Base-by-base conservation (phyloP, 2,329 filamentous ascomycete genomes). In the Cordyceps javanica region DNA sequence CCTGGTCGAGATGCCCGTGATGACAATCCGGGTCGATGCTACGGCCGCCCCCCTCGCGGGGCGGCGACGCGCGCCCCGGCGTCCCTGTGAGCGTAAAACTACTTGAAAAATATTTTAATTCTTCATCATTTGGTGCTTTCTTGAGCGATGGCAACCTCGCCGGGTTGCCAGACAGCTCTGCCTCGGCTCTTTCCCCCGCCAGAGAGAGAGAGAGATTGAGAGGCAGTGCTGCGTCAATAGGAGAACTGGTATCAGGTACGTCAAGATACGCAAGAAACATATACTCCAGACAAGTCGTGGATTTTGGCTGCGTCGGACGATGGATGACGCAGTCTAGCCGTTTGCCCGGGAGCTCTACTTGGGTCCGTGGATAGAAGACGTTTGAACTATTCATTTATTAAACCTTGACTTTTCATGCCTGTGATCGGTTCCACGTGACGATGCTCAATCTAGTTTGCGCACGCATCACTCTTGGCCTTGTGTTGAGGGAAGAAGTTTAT, bases 21-120 rank as follows among this genome's bases (percentile, higher is more conserved):
- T 63, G 64, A 72, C 73, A 70, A 71, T 70, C 28, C 74, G 76
- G 77, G 78, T 77, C 77, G 77, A 80, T 81, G 75, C 77, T 80
- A 72, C 77, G 76, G 66, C 76, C 77, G 73, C 75, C 65, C 73
- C 39, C n/a, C 19, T 19, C 8, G 7, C 19, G 19, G 19, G 8
- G 21, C 16, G 3, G n/a, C 38, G 13, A 3, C 9, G 51, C 21
- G 44, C 54, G 34, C 44, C 32, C 11, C 21, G 46, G 60, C 66
- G 63, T 65, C 62, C 28, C 63, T n/a, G 59, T 63, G 66, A 66
- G 67, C 14, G 44, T 53, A n/a, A n/a, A n/a, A n/a, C n/a, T 11
- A 26, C 16, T 32, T 5, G 9, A 23, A 9, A 23, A 16, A 42
- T 30, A 34, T 48, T 30, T 58, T 66, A 62, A 65, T 67, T 67